Conservation (phyloP, 169 alveolate species). For the Eimeria zaria region DNA sequence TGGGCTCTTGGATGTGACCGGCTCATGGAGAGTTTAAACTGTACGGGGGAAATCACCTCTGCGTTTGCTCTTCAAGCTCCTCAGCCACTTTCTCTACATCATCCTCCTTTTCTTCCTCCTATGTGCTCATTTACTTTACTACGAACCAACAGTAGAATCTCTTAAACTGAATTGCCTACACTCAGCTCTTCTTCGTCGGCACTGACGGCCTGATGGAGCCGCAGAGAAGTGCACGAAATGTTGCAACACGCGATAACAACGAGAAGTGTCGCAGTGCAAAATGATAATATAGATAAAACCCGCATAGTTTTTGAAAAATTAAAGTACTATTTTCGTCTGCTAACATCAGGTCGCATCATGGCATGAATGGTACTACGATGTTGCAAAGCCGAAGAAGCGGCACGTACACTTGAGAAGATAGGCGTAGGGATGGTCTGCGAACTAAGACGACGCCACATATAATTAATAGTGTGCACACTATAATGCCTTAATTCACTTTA, state of each 20-base stretch:
- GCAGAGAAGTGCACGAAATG: slow-evolving; percentile 24
- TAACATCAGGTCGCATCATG: not conserved
- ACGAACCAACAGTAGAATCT: not conserved
- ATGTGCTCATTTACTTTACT: not conserved
- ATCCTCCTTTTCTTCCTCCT: slow-evolving; percentile 72
- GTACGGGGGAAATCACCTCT: not conserved
- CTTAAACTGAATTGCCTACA: not conserved
- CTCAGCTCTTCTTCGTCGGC: slow-evolving; percentile 13
- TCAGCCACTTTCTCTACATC: slow-evolving; percentile 45
- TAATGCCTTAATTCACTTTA: not conserved
- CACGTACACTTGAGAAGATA: not conserved
- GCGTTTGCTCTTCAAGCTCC: slow-evolving; percentile 59
- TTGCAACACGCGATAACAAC: not conserved
- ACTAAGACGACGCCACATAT: not conserved
- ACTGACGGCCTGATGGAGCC: slow-evolving; percentile 31
- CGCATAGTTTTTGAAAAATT: not conserved
- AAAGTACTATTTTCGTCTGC: not conserved
- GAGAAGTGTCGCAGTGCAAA: not conserved
- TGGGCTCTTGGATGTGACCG: not conserved
- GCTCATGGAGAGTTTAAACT: not conserved
- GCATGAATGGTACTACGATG: not conserved
- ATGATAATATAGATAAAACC: not conserved
- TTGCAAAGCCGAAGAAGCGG: not conserved
- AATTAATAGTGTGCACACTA: not conserved
- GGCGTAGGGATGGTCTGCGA: not conserved